Evolutionary conservation across 2,329 filamentous ascomycete species (phyloP).

Genomic region (Venturia pyrina): DNA sequence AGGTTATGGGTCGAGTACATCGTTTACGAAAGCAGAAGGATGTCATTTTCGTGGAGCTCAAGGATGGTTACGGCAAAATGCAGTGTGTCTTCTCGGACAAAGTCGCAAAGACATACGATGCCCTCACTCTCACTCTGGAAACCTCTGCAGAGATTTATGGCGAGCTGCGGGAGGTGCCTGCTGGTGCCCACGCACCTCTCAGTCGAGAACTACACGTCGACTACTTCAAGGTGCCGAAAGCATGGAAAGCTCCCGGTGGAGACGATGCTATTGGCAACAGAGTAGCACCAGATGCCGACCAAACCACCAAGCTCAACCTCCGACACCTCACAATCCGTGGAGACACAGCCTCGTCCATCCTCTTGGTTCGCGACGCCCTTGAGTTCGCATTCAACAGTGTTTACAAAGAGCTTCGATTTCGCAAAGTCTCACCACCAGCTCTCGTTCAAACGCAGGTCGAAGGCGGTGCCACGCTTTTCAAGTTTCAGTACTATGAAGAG

Average conservation of each 20-base stretch:
- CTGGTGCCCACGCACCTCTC: conserved; percentile 68
- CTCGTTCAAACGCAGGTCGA: conserved; percentile 94
- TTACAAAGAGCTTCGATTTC: conserved; percentile 66
- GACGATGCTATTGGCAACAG: conserved; percentile 87
- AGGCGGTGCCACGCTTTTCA: conserved; percentile 84
- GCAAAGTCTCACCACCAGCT: conserved; percentile 80
- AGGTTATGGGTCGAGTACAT: conserved; percentile 75
- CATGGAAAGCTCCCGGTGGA: conserved; percentile 70
- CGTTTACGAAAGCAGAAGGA: conserved; percentile 73
- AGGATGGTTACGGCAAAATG: conserved; percentile 74
- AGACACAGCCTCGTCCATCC: conserved; percentile 72
- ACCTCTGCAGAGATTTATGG: conserved; percentile 79
- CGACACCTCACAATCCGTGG: conserved; percentile 78
- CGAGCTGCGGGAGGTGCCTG: conserved; percentile 72
- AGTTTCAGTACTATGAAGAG: conserved; percentile 80
- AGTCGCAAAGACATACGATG: conserved; percentile 85
- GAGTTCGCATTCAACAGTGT: conserved; percentile 70
- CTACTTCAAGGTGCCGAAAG: conserved; percentile 61
- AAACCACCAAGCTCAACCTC: conserved; percentile 67
- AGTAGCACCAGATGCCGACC: conserved; percentile 57
- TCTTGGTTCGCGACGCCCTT: conserved; percentile 76
- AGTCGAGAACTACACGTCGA: conserved; percentile 84
- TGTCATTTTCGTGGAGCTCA: conserved; percentile 75
- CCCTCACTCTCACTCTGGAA: conserved; percentile 73
- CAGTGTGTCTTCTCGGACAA: conserved; percentile 76